A percentile compares a stretch with the other conserved stretches of the same genome.
Conservation (phyloP, 192 early-diverging fungal species). For the Coemansia sp. region DNA sequence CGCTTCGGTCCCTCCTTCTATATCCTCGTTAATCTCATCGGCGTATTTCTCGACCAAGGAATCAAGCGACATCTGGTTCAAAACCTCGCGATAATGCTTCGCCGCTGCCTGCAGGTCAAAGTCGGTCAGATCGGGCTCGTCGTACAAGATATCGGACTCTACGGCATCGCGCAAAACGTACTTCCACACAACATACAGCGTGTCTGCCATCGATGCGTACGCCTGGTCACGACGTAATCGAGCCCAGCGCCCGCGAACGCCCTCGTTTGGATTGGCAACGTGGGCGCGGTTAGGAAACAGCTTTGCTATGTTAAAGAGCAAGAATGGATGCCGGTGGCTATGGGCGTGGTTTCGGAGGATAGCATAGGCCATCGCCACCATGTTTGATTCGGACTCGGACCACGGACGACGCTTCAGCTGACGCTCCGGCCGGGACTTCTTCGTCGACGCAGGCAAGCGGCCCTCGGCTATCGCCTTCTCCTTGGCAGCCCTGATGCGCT, state of each 20-base stretch:
- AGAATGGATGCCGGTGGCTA: slow-evolving; percentile 21
- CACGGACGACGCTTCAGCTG: slow-evolving; percentile 12
- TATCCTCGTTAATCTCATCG: slow-evolving; percentile 12
- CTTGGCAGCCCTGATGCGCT: slow-evolving; percentile 9
- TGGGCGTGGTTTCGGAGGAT: slow-evolving; percentile 26
- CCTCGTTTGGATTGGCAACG: slow-evolving; percentile 7
- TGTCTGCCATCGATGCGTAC: not conserved
- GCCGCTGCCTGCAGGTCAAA: slow-evolving; percentile 19
- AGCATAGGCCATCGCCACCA: slow-evolving; percentile 16
- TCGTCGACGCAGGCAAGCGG: no score
- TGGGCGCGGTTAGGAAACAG: slow-evolving; percentile 24
- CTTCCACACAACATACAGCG: slow-evolving; percentile 20
- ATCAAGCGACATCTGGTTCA: slow-evolving; percentile 14
- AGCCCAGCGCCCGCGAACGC: slow-evolving; percentile 17
- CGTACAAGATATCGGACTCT: slow-evolving; percentile 7
- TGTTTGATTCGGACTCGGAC: slow-evolving; percentile 10
- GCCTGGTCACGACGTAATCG: slow-evolving; percentile 1
- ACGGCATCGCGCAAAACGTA: slow-evolving; percentile 36
- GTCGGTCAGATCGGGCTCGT: slow-evolving; percentile 15
- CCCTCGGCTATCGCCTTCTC: not conserved
- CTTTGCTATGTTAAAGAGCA: not conserved
- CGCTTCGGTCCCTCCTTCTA: not conserved
- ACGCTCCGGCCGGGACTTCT: not conserved
- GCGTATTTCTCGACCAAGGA: slow-evolving; percentile 17
- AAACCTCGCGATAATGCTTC: slow-evolving; percentile 15